Base-by-base conservation (phyloP, 1,284 basidiomycete species). In the Coniophora puteana region DNA sequence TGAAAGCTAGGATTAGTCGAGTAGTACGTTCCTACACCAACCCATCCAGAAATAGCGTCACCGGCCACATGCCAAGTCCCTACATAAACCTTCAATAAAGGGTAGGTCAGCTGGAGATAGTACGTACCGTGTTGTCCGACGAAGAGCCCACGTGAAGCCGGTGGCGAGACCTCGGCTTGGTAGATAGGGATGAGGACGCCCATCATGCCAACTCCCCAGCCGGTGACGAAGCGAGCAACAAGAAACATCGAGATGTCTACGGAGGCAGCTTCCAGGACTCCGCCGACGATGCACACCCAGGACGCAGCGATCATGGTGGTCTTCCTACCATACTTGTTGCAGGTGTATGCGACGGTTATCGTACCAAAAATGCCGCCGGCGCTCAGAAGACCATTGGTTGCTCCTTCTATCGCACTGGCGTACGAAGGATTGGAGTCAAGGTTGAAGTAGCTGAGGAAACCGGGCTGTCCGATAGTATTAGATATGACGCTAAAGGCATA, bases 1-100 rank as follows among this genome's bases (percentile, higher is more conserved):
- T 38, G 37, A 28, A 38, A 38, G 14, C 37, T 38, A 8, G 21
- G 23, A 17, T 38, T 38, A 17, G 37, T 17, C 4, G 37, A 38
- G 26, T 38, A 38, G 26, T 38, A 38, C 26, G 37, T 38, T 4
- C 37, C 37, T 27, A 38, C 37, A 16, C 37, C 37, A 18, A 38
- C 30, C 37, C 37, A 38, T 4, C 37, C 37, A 28, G 37, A 24
- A 6, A 38, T 29, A 4, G 37, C 37, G 14, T 30, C 21, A 12
- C 23, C 37, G 14, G 37, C 28, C 14, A 38, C 25, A 18, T 16
- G 16, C 37, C 37, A 38, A 12, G 20, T 27, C 14, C 37, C 37
- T 38, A 29, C 7, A 29, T 8, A 12, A 24, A 16, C 18, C 4
- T 12, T 29, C 13, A 14, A 18, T 8, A 14, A 27, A n/a, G 17